Percentiles rank a stretch among this genome's conserved stretches.
Conservation (phyloP, 2,329 filamentous ascomycete genomes). For the Coniochaeta prunicola region DNA sequence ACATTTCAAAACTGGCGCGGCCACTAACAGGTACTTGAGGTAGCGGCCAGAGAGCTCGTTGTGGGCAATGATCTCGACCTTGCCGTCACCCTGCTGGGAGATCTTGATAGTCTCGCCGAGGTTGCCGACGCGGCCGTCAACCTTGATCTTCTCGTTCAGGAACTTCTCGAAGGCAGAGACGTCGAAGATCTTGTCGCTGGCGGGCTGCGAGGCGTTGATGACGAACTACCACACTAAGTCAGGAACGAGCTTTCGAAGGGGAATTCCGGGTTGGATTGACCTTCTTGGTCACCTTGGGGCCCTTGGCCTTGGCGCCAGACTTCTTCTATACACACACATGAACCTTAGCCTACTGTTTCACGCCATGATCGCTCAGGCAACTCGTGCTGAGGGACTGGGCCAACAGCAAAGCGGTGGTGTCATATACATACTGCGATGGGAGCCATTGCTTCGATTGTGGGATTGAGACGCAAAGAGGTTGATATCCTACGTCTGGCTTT, state of each 20-base stretch:
- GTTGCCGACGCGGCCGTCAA: slow-evolving; percentile 96
- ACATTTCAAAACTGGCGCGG: background rate
- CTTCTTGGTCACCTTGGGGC: slow-evolving; percentile 77
- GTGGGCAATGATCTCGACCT: slow-evolving; percentile 96
- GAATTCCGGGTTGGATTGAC: slow-evolving; percentile 35
- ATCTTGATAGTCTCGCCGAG: slow-evolving; percentile 90
- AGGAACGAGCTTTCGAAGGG: background rate
- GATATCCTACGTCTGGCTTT: slow-evolving; percentile 70
- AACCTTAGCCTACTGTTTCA: slow-evolving; percentile 90
- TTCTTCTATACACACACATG: slow-evolving; percentile 55
- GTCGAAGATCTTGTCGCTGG: slow-evolving; percentile 99
- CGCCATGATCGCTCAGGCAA: slow-evolving; percentile 38
- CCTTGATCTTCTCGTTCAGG: slow-evolving; percentile 99
- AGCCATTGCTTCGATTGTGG: slow-evolving; percentile 64
- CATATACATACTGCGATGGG: slow-evolving; percentile 76
- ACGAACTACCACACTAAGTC: slow-evolving; percentile 61
- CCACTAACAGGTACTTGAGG: slow-evolving; percentile 95
- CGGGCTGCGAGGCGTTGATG: slow-evolving; percentile 98
- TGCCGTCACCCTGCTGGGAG: slow-evolving; percentile 87
- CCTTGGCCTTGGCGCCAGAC: slow-evolving; percentile 55
- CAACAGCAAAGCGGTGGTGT: slow-evolving; percentile 86
- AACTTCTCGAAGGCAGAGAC: slow-evolving; percentile 99
- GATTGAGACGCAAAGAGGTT: slow-evolving; percentile 52
- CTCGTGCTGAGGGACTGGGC: slow-evolving; percentile 40
- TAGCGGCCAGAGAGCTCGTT: slow-evolving; percentile 98